Conservation (phyloP, 345 rosid species). For the Abelmoschus esculentus region DNA sequence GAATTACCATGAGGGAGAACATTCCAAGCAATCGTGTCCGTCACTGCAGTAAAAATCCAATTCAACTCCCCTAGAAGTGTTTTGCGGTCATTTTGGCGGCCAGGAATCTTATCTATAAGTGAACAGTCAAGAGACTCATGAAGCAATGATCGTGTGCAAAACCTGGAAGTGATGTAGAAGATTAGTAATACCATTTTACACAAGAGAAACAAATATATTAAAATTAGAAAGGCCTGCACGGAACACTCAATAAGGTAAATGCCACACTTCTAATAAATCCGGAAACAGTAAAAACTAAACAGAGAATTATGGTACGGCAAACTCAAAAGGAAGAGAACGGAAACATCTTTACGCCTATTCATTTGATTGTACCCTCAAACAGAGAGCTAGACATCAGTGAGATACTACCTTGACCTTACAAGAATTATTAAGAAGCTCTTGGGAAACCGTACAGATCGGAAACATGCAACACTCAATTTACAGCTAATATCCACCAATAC, state of each 20-base stretch:
- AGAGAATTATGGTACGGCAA: background rate
- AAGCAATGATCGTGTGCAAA: slow-evolving; percentile 80
- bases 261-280: background rate
- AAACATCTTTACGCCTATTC: background rate
- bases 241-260: background rate
- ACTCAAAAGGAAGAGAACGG: background rate
- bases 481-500: background rate
- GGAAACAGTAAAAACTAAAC: background rate
- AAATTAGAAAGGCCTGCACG: background rate
- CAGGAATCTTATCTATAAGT: slow-evolving; percentile 93
- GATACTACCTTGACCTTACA: background rate
- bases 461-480: background rate
- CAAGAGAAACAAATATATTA: background rate
- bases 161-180: slow-evolving; percentile 47
- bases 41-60: slow-evolving; percentile 98
- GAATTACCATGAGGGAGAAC: slow-evolving; percentile 93
- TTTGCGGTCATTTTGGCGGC: slow-evolving; percentile 96
- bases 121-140: slow-evolving; percentile 76
- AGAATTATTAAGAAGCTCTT: background rate
- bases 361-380: background rate
- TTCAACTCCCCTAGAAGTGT: slow-evolving; percentile 95
- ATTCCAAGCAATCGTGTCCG: slow-evolving; percentile 99
- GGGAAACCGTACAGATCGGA: background rate
- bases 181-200: slow-evolving; percentile 14
- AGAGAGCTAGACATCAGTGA: background rate